Evolutionary conservation across 129 eudicot genomes (phyloP), one percentile per base, ranked within the genome.

Genomic region (Escallonia herrerae): DNA sequence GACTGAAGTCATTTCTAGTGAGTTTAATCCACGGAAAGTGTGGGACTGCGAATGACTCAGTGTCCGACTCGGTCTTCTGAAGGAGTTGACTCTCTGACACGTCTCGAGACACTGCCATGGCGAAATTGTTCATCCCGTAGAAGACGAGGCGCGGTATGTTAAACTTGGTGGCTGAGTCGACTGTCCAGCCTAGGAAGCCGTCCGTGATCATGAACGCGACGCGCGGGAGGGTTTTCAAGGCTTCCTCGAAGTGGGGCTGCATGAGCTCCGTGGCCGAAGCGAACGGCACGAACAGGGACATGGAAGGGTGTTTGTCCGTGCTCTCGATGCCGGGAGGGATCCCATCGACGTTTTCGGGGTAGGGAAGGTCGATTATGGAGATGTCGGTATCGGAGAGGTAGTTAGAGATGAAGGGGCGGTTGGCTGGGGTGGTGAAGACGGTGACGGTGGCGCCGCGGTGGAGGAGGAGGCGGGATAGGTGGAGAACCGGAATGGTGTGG

Each of bases 241-340:
- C 69, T 55, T 65, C n/a, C 47, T 87, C 95, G 55, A 84, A 91
- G 42, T 72, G 42, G 6, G 86, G 90, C 46, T 84, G 81, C 81
- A 91, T 81, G 40, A 48, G 73, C 13, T 75, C 64, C 5, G 86
- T 75, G 46, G 84, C 83, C 2, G 55, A 12, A 13, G 66, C 83
- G 58, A 91, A 84, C 5, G 78, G 69, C 3, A 60, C 4, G 37
- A 87, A 87, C 65, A 91, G 87, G 0, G 89, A 80, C 71, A 86
- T 86, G 11, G 89, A 82, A 1, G 91, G 91, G 50, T 86, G 85
- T 64, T 75, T 77, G 78, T 90, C 95, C 0, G 97, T 90, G 84
- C 89, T 86, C 56, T 90, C 97, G 6, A 77, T 33, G 2, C 91
- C 93, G 3, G 41, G 53, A 0, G 87, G 91, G 40, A 90, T 42